Base-by-base conservation (phyloP, 495 filamentous ascomycete genomes). In the Aspergillus incahuasiensis region DNA sequence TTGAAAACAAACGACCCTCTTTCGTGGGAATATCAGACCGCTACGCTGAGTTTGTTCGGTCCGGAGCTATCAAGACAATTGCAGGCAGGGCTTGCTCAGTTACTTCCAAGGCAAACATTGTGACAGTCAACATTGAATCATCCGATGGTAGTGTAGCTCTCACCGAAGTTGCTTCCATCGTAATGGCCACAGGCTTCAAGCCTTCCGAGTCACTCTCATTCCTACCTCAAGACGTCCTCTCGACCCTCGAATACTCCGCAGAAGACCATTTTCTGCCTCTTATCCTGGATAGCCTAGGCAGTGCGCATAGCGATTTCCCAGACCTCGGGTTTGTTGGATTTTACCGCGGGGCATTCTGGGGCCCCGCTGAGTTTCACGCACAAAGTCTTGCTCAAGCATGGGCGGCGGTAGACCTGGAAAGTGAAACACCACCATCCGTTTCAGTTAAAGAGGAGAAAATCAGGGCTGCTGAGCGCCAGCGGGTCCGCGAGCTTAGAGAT, bases 291-390 rank as follows among this genome's bases (percentile, higher is more conserved):
- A 82, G 86, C 44, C 83, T 85, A 55, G 77, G 78, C 16, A 86
- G 82, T 5, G 73, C 85, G 32, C 83, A 86, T 59, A 75, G 77
- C 0, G 68, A 69, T 4, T 63, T 91, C 1, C 81, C 84, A 0
- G 80, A 82, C 19, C 69, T 92, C 0, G 88, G 87, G 0, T 95
- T 95, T 56, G 84, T 95, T 0, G 91, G 91, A 5, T 87, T 92
- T 68, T 92, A 95, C 66, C 81, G 89, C 34, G 87, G 88, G 1
- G 89, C 91, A 0, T 95, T 88, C 68, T 96, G 90, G 87, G 87
- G 86, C 0, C 80, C 89, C 0, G 87, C 92, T 79, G 91, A 96
- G 63, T 85, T 91, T 82, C 91, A 95, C 68, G 88, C 89, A 0
- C 81, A 84, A 13, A 82, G 85, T 54, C 63, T 94, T 2, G 78